Base-by-base conservation (phyloP, 208 protist species). In the Vickermania spadyakhi region DNA sequence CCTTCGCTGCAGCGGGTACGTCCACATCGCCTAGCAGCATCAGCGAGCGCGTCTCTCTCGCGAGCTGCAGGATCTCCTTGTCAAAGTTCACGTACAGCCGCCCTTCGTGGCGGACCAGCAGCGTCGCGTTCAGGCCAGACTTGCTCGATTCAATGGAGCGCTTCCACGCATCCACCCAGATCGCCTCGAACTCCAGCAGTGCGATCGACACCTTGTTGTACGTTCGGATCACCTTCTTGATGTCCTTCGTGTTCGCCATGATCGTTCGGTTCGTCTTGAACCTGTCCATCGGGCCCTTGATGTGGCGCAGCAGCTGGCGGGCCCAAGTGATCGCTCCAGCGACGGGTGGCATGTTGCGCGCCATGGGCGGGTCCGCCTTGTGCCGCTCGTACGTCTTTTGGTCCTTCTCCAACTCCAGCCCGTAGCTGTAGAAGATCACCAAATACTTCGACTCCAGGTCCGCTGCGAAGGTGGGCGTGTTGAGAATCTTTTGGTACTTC, bases 61-160 rank as follows among this genome's bases (percentile, higher is more conserved):
- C 97, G n/a, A 98, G 85, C 79, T 98, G 91, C 42, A 97, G 77
- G 29, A 99, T 94, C 58, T 96, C 89, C 42, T 77, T 78, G 79
- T 99, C 97, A 73, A 99, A 98, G 91, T 99, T 99, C 36, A 99
- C 97, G 75, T 89, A 97, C 2, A 99, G 81, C 28, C 90, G 80
- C n/a, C 87, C 91, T 49, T 98, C 84, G 64, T 94, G 89, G 27
- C 92, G 86, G 18, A 98, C 90, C 3, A 99, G 73, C 62, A 99
- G 79, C 21, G 96, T 98, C 27, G 96, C 94, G 60, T 97, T 91
- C 53, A 98, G 84, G n/a, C 92, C 93, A 2, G 77, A 75, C 64
- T 94, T 95, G 66, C 94, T 94, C 26, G 81, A 84, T 58, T 97
- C 94, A 63, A 98, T 94, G 1, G 82, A 94, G 50, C 97, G 80